Conservation (phyloP, 176 grass and related monocot species). For the Cenchrus fungigraminus region DNA sequence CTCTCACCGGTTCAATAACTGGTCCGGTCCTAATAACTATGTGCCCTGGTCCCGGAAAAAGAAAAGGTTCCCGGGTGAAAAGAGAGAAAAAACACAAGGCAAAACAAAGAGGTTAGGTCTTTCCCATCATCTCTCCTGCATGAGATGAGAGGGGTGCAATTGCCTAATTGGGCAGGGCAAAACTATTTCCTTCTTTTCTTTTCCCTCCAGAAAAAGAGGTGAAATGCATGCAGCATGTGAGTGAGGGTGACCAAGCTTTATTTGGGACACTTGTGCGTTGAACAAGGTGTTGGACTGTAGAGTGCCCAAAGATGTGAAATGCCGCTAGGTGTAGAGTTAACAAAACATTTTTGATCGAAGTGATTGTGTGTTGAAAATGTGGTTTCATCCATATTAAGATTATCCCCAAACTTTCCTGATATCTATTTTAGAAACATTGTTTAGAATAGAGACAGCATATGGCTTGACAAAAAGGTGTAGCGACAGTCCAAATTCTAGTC, state of each 20-base stretch:
- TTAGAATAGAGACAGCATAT: not conserved
- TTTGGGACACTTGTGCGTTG: not conserved
- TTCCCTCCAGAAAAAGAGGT: not conserved
- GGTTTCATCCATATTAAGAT: no score
- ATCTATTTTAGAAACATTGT: not conserved
- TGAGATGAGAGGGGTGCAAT: not conserved
- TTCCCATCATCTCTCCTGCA: not conserved
- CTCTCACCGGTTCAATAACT: no score
- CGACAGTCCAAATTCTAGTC: no score
- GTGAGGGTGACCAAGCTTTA: not conserved
- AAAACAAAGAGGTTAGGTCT: conserved; percentile 22
- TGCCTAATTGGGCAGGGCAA: not conserved
- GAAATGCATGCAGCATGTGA: not conserved
- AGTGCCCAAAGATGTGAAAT: not conserved
- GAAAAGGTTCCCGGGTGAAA: not conserved
- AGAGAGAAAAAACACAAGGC: not conserved
- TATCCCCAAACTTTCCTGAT: not conserved
- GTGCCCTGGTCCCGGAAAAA: not conserved
- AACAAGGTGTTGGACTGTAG: not conserved
- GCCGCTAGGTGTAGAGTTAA: no score
- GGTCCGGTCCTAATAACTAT: no score
- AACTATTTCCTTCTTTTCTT: not conserved
- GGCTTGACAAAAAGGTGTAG: no score
- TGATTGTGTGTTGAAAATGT: not conserved
- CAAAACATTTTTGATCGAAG: no score